Base-by-base conservation (phyloP, 768 basidiomycete species). In the Pluteus cervinus region DNA sequence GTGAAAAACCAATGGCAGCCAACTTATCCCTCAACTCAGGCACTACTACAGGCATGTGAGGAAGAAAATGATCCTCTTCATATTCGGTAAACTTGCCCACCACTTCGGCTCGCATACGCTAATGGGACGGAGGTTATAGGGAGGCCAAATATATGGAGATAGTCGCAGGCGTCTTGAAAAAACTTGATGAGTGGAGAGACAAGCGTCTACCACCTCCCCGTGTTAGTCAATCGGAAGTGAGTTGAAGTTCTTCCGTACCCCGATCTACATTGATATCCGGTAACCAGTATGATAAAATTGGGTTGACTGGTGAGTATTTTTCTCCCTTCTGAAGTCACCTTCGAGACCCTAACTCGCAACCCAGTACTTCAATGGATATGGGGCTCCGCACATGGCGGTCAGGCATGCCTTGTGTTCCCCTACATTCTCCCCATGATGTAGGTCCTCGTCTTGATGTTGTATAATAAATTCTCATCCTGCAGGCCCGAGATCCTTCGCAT, bases 401-500 rank as follows among this genome's bases (percentile, higher is more conserved):
- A 85, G 48, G 86, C 87, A 17, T 73, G 75, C 21, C 65, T 86
- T 29, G 69, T 85, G 18, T 83, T 90, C 58, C 84, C 86, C 32
- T 90, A 87, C 50, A 68, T 80, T 33, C 68, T 86, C 35, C 75
- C 76, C 9, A 66, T 92, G 58, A 69, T 94, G 86, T 91, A 43
- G 43, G 86, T 71, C 21, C 4, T 34, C 25, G 36, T 29, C 46
- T 42, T 34, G 9, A 15, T 25, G 14, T 23, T 45, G 24, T 41
- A 40, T 41, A 6, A 41, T 35, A 43, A 34, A 38, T 45, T 35
- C 36, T 24, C 20, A 40, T 32, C 40, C 14, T 28, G 4, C 51
- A 92, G 89, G 54, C 88, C 88, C 24, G 87, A 89, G 56, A 83
- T 90, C 41, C 72, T 93, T 52, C 81, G 78, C 44, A 88, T 94